Evolutionary conservation across 2,329 filamentous ascomycete genomes (phyloP), one percentile per base, ranked within the genome.

Genomic region (Phialophora macrospora): DNA sequence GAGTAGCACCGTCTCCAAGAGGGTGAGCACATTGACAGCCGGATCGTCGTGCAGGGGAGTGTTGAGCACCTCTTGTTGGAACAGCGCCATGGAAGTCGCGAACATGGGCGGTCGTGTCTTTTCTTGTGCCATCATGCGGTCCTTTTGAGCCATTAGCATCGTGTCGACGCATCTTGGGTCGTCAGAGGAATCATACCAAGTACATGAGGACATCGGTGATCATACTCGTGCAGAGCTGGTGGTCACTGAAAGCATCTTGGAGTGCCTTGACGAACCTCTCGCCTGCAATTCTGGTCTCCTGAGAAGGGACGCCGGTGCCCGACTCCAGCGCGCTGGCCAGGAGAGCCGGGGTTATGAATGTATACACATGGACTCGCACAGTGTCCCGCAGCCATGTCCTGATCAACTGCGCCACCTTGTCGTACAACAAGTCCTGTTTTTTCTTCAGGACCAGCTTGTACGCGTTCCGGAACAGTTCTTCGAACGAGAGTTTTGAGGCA

Each of bases 161-260:
- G 55, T 52, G 60, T 64, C 58, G 64, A 58, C 55, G 38, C 55
- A 41, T 22, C 34, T 30, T 28, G 17, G 12, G 34, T 24, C 52
- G 26, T 20, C 30, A 4, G 5, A 20, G 54, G 52, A 66, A 64
- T 74, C 82, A 74, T 75, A 87, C 85, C 83, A 99, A 92, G 75
- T 97, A 97, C 93, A 98, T 97, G 59, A 98, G 83, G 34, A 98
- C 92, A 77, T 98, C 95, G 3, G 93, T 93, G 58, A 92, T 89
- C 66, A 98, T 98, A 75, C 92, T 93, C 91, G 97, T 97, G 52
- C 91, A 93, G 63, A 91, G 86, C 75, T 93, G 91, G 75, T 99
- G 93, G 68, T 96, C 90, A 67, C 93, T 87, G 92, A 93, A 99
- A 2, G 89, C 87, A 64, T 88, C 84, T 72, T 90, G 90, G 14